These are phyloP conservation scores for Globisporangium yorkense DNA, from an alignment of 352 stramenopile genomes.

Conservation along the genomic window DNA sequence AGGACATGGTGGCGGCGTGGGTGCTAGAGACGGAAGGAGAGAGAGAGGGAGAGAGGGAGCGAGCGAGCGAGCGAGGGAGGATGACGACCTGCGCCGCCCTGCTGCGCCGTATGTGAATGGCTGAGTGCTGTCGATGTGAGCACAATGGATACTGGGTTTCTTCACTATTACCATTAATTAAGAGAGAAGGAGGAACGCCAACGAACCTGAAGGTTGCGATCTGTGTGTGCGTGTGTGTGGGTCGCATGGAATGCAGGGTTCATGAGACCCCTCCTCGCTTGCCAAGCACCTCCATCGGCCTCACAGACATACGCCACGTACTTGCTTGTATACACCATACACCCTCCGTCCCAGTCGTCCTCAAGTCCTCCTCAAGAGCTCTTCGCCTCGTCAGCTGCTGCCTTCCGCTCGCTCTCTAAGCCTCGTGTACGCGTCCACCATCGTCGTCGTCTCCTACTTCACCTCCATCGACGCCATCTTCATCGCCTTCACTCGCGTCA, in stretches of 20 bases:
- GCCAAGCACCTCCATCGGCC: not conserved
- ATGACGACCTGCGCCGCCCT: too few species aligned
- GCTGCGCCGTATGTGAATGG: not conserved
- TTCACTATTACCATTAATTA: too few species aligned
- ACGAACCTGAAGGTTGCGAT: too few species aligned
- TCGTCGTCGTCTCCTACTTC: not conserved
- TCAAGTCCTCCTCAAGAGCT: not conserved
- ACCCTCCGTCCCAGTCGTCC: not conserved
- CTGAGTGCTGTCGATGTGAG: not conserved
- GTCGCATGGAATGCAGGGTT: too few species aligned
- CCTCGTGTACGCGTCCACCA: not conserved
- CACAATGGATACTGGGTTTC: not conserved
- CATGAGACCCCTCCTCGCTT: too few species aligned
- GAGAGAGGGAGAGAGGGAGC: not conserved
- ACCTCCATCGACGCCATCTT: not conserved
- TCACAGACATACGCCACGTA: not conserved
- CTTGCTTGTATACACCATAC: not conserved
- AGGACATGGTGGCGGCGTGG: slow-evolving; percentile 26
- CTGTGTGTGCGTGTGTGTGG: not conserved
- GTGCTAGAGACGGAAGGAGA: not conserved
- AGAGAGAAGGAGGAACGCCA: too few species aligned
- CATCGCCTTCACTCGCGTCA: not conserved
- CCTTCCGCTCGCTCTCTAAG: not conserved
- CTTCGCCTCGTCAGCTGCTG: not conserved
- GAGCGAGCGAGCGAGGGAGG: too few species aligned